Evolutionary conservation across 1,284 basidiomycete genomes (phyloP).

Genomic region (Leccinum subspadiceum): DNA sequence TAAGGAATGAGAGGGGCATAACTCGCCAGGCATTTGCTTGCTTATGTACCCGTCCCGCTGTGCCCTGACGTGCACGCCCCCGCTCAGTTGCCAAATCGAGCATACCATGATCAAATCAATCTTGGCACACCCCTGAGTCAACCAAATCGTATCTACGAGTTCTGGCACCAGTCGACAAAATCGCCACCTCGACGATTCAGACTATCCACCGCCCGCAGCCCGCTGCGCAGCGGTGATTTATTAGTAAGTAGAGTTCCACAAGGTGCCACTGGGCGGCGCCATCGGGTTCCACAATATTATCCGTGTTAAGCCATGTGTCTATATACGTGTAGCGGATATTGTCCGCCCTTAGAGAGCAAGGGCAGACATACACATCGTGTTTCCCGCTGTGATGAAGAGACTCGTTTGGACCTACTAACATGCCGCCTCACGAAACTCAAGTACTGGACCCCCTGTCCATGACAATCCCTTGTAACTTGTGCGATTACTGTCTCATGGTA

Average conservation of each 20-base stretch:
- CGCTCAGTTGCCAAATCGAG: constrained; percentile 15
- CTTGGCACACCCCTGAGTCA: background rate
- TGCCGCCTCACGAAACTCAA: background rate
- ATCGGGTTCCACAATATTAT: background rate
- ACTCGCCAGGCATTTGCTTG: constrained; percentile 13
- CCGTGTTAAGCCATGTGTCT: background rate
- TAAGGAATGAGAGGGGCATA: constrained; percentile 19
- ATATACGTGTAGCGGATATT: background rate
- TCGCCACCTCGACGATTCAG: background rate
- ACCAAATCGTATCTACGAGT: background rate
- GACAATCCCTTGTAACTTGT: background rate
- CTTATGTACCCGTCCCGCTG: constrained; percentile 26
- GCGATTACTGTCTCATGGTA: background rate
- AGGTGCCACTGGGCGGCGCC: background rate
- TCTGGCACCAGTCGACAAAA: background rate
- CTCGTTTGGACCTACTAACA: background rate
- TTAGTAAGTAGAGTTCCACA: background rate
- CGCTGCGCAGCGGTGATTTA: background rate
- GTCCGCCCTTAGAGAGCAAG: background rate
- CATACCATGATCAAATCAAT: background rate
- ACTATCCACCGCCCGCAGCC: background rate
- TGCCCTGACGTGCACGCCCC: constrained; percentile 26
- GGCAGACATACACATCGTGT: background rate
- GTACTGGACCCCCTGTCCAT: background rate
- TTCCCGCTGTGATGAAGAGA: background rate